Evolutionary conservation across 1,284 basidiomycete genomes (phyloP), one percentile per base, ranked within the genome.

Genomic region (Ustilago nuda): DNA sequence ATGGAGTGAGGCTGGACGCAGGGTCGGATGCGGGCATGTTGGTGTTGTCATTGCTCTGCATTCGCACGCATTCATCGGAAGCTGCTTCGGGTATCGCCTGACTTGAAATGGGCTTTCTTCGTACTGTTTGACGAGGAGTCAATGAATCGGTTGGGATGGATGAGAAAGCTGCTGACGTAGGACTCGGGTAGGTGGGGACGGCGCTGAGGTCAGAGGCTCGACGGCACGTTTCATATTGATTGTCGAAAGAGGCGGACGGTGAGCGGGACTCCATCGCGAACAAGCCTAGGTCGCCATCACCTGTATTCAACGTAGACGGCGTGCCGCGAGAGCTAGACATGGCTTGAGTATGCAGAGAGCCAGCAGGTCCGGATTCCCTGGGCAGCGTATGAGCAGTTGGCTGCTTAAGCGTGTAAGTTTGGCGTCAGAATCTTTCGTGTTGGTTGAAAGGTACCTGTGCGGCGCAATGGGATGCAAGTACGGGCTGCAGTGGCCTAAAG

Each of bases 261-360:
- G 73, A 71, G 2, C 68, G 56, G 5, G 73, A 67, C 54, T 71
- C 63, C 41, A 76, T 71, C 27, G 68, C 73, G 17, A 76, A 48
- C 9, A 76, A 35, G 51, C 73, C 73, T 8, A 76, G 65, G 37
- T 76, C 73, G 39, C 73, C 73, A n/a, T 76, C 73, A 50, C 73
- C 73, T 1, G 56, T 43, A 52, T 46, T 56, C 1, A 68, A 55
- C 19, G 67, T n/a, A 9, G 64, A 66, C 41, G 37, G 27, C 17
- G 35, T 51, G 32, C 33, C 39, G 23, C 61, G 64, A 32, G 33
- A 33, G 33, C 48, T 41, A 39, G 70, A 37, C 61, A 72, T 60
- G 46, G 35, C 32, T 30, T 17, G 33, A 37, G 33, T 19, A 17
- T 23, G 35, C 15, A 35, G n/a, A 11, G 30, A 12, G 13, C 48